Evolutionary conservation across 1,139 yeast genomes (phyloP), one percentile per base, ranked within the genome.

Genomic region (Yamadazyma trypodendri): DNA sequence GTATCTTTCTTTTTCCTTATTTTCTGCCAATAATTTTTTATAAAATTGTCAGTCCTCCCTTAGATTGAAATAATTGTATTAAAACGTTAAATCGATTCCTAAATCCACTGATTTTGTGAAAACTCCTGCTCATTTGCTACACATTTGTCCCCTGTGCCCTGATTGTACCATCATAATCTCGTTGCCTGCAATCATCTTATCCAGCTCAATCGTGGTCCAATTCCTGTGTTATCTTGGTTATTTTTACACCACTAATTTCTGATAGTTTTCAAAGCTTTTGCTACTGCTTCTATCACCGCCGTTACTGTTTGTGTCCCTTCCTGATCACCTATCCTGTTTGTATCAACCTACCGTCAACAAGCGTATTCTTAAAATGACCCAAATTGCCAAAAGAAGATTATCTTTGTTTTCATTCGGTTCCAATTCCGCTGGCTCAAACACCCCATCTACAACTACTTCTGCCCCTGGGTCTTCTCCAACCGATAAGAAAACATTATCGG

Each of bases 341-440:
- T n/a, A n/a, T n/a, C n/a, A n/a, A n/a, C n/a, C n/a, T n/a, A n/a
- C n/a, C n/a, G n/a, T n/a, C n/a, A n/a, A n/a, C n/a, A n/a, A n/a
- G n/a, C n/a, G n/a, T n/a, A n/a, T n/a, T n/a, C n/a, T 13, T 12
- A 34, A 21, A 11, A 48, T 48, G 52, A 38, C 51, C 34, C 52
- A 47, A 41, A 45, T 41, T 15, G 33, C 43, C 9, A 48, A 39
- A 45, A 48, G 51, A 45, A 46, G 50, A 41, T 46, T 54, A 31
- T 52, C 56, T 9, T 38, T 53, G 29, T 54, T 54, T 40, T 43
- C 55, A 10, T 54, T 54, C 43, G 56, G 54, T 4, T 44, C 52
- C 17, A 35, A 28, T 21, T 32, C 39, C 35, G 31, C 28, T n/a
- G n/a, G n/a, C n/a, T n/a, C n/a, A n/a, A n/a, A n/a, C n/a, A n/a